Conservation (phyloP, 169 alveolate genomes). For the Amoebophrya sp. region DNA sequence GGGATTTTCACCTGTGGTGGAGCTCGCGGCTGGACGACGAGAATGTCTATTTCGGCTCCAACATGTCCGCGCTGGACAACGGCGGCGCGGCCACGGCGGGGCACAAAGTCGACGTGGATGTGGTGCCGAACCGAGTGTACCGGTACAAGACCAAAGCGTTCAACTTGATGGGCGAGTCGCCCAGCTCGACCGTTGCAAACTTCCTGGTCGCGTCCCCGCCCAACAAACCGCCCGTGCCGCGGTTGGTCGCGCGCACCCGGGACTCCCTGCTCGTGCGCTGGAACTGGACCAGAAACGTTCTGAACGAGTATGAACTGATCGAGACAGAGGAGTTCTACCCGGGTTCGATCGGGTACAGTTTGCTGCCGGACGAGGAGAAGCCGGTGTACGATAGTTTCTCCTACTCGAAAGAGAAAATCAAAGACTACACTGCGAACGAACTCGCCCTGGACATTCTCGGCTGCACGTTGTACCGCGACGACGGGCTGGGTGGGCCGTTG, state of each 20-base stretch:
- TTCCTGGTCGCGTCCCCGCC: conserved; percentile 36
- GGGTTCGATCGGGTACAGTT: not conserved
- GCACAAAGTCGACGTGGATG: conserved; percentile 22
- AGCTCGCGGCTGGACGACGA: not conserved
- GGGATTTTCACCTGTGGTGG: not conserved
- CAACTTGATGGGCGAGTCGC: conserved; percentile 29
- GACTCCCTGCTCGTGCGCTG: not conserved
- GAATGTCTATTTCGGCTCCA: not conserved
- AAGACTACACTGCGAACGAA: too few species aligned
- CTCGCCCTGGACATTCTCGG: not conserved
- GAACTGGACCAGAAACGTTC: not conserved
- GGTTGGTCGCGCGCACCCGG: not conserved
- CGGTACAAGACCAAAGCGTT: conserved; percentile 30
- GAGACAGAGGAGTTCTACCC: not conserved
- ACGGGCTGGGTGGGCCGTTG: not conserved
- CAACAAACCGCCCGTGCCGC: not conserved
- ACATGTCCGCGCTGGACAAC: not conserved
- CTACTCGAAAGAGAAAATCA: too few species aligned
- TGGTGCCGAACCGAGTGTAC: not conserved
- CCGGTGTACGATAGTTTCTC: not conserved
- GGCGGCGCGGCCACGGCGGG: conserved; percentile 26
- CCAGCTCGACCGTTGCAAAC: not conserved
- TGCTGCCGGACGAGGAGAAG: not conserved
- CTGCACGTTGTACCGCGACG: conserved; percentile 29
- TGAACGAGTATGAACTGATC: not conserved